phyloP scores from a whole-genome alignment of 108 stramenopile genomes.

The Pseudonitzschia multiseries region DNA sequence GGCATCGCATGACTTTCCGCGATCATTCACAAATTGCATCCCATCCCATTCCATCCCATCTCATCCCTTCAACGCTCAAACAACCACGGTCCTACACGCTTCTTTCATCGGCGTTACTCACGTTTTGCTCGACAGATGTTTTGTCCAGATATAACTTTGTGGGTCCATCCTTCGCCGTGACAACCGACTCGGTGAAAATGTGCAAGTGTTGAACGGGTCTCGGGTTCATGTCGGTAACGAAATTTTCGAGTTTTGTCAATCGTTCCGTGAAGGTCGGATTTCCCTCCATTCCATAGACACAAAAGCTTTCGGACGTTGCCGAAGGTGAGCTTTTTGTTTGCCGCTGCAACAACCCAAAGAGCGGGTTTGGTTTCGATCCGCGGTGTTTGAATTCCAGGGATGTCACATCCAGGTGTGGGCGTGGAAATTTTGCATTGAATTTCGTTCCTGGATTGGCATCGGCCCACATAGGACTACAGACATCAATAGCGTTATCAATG shows the following conservation, averaged over 20 bases:
- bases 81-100: conserved; percentile 11
- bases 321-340: conserved; percentile 4
- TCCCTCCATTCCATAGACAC: conserved; percentile 53
- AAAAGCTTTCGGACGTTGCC: conserved; percentile 15
- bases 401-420: conserved; percentile 31
- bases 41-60: conserved; percentile 15
- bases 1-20: background rate
- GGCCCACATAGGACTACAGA: conserved; percentile 27
- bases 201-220: conserved; percentile 43
- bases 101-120: conserved; percentile 14
- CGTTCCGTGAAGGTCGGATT: conserved; percentile 48
- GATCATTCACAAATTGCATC: background rate
- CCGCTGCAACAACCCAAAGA: conserved; percentile 20
- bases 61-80: conserved; percentile 32
- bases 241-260: conserved; percentile 37
- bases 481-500: conserved; percentile 38
- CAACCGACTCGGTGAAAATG: conserved; percentile 49
- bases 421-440: conserved; percentile 17
- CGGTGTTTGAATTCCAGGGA: conserved; percentile 16
- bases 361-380: conserved; percentile 21
- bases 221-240: conserved; percentile 31
- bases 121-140: conserved; percentile 32
- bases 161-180: conserved; percentile 38
- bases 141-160: conserved; percentile 48
- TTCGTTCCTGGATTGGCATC: conserved; percentile 9